Evolutionary conservation across 345 rosid species (phyloP), one percentile per base, ranked within the genome.

Genomic region (Erodium maritimum): DNA sequence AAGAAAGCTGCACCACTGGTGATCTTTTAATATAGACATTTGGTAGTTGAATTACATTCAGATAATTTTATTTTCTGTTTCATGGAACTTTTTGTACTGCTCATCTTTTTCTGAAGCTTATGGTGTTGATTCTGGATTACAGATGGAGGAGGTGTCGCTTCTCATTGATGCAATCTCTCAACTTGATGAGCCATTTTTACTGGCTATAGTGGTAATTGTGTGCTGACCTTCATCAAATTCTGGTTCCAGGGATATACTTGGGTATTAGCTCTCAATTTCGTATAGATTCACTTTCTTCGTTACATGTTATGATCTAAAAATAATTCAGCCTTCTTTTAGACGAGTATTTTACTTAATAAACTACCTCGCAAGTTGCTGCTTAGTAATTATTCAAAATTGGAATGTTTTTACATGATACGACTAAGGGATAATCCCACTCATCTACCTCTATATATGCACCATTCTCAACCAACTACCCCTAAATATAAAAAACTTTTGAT

Each of bases 121-220:
- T 34, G 54, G 29, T 65, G 9, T 74, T 75, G 54, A 50, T 71
- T 66, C 63, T 68, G 55, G 61, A 59, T 77, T 66, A 51, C 85
- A 87, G 95, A 89, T 87, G 96, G 86, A 87, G 86, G 99, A 93
- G 82, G 77, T 83, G 69, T 83, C 99, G 19, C 91, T 89, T 70
- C 94, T 93, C 65, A 64, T 79, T 59, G 96, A 89, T 77, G 94
- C 94, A 29, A 79, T 78, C 68, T 77, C 96, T 72, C 88, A 80
- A 77, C 80, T 93, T 63, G 94, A 93, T 75, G 95, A 87, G 81
- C 96, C 99, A 29, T 85, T 89, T 83, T 79, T 89, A 52, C 85
- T 87, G 94, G 96, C 79, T 64, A 89, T 93, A 85, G 96, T 87
- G 95, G 96, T 93, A 93, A 89, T 85, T 82, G 90, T 79, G 96